Conservation (phyloP, 306 rosid genomes). For the Rosa lucieae region DNA sequence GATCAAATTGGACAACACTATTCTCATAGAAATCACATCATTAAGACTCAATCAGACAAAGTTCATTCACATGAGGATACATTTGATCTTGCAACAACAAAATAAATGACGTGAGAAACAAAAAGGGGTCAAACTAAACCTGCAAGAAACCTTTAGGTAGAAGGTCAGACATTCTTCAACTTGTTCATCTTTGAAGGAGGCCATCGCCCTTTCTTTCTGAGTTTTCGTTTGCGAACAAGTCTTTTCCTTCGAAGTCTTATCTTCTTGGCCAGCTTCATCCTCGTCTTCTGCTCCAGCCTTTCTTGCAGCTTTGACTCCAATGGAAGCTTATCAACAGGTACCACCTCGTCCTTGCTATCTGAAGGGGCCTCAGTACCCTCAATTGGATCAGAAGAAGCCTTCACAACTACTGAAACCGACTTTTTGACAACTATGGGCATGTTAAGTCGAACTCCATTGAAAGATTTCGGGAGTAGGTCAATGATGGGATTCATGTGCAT, state of each 20-base stretch:
- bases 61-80: slow-evolving; percentile 10
- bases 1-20: neutral
- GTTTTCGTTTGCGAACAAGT: slow-evolving; percentile 64
- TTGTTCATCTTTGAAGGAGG: slow-evolving; percentile 97
- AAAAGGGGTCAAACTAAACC: slow-evolving; percentile 38
- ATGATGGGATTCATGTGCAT: slow-evolving; percentile 31
- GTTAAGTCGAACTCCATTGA: slow-evolving; percentile 36
- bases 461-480: slow-evolving; percentile 30
- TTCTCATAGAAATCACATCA: neutral
- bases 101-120: slow-evolving; percentile 16
- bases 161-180: slow-evolving; percentile 70
- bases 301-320: slow-evolving; percentile 80
- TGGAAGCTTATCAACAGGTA: slow-evolving; percentile 67
- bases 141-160: slow-evolving; percentile 30
- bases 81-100: slow-evolving; percentile 13
- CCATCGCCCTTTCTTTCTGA: slow-evolving; percentile 96
- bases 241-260: slow-evolving; percentile 76
- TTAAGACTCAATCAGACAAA: slow-evolving; percentile 25
- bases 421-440: slow-evolving; percentile 22
- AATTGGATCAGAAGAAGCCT: slow-evolving; percentile 36
- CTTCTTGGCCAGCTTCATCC: slow-evolving; percentile 87
- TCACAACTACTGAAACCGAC: slow-evolving; percentile 24
- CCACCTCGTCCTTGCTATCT: slow-evolving; percentile 46
- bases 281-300: slow-evolving; percentile 62
- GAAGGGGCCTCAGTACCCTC: slow-evolving; percentile 27